Percentiles rank a stretch among this genome's conserved stretches.
Evolutionary conservation across 2,329 filamentous ascomycete genomes (phyloP).

Genomic region (Fusarium floridanum): DNA sequence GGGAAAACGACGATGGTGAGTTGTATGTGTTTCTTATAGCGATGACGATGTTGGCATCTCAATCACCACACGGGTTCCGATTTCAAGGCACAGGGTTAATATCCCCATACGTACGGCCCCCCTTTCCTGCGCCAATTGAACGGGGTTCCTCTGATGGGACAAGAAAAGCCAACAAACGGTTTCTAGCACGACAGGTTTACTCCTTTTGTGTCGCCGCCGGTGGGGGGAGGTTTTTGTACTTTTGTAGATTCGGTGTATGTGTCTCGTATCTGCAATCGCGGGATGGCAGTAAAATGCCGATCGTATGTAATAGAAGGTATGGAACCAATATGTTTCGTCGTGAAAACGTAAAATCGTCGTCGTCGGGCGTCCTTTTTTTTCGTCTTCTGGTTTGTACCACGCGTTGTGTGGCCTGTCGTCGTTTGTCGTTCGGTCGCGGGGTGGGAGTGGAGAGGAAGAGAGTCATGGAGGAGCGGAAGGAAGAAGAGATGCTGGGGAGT

Average conservation of each 20-base stretch:
- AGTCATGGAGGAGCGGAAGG: constrained; percentile 20
- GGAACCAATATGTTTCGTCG: not conserved
- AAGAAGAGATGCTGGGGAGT: constrained; percentile 22
- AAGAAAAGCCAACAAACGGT: constrained; percentile 19
- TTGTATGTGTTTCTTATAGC: constrained; percentile 33
- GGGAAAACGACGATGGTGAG: not conserved
- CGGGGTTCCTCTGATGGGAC: not conserved
- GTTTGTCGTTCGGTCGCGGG: constrained; percentile 28
- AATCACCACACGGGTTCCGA: constrained; percentile 19
- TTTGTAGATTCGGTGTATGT: not conserved
- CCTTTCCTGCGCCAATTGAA: constrained; percentile 35
- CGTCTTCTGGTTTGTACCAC: not conserved
- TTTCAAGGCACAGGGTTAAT: not conserved
- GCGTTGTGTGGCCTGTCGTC: constrained; percentile 27
- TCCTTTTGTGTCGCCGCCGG: constrained; percentile 14
- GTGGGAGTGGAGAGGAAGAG: constrained; percentile 32
- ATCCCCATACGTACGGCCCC: constrained; percentile 18
- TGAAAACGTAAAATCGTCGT: not conserved
- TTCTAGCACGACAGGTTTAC: constrained; percentile 30
- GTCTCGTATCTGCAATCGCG: not conserved
- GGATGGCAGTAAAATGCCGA: not conserved
- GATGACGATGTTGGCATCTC: constrained; percentile 30
- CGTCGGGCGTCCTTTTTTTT: not conserved
- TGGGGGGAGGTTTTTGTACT: not conserved
- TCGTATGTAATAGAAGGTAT: not conserved